Percentiles rank a stretch among this genome's conserved stretches.
phyloP scores from a whole-genome alignment of 208 protist genomes.

The Crithidia brevicula region DNA sequence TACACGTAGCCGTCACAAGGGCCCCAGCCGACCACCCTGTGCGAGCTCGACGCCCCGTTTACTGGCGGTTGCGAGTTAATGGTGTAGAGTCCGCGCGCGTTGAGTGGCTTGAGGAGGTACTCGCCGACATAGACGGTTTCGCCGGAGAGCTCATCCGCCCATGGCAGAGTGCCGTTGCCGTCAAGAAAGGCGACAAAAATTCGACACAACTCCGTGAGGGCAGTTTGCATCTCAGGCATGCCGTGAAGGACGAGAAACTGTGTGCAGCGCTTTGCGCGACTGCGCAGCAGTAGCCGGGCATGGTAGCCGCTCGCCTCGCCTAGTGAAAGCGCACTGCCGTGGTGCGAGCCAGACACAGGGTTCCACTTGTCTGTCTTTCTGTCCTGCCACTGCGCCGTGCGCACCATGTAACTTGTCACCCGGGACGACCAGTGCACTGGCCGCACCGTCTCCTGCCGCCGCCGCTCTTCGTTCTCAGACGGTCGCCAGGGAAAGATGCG shows the following conservation, averaged over 20 bases:
- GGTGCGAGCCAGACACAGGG: slow-evolving; percentile 62
- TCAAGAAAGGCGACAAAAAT: slow-evolving; percentile 53
- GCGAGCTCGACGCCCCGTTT: slow-evolving; percentile 80
- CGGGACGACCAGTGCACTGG: slow-evolving; percentile 94
- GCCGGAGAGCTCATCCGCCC: slow-evolving; percentile 64
- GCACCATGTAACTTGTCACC: slow-evolving; percentile 86
- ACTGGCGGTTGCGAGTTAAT: slow-evolving; percentile 94
- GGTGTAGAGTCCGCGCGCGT: slow-evolving; percentile 89
- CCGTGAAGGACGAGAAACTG: slow-evolving; percentile 40
- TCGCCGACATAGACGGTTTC: slow-evolving; percentile 71
- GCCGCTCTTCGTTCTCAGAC: slow-evolving; percentile 55
- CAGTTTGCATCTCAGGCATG: slow-evolving; percentile 33
- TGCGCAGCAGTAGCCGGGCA: slow-evolving; percentile 43
- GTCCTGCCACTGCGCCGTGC: slow-evolving; percentile 88
- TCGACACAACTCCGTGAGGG: slow-evolving; percentile 40
- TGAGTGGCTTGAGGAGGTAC: slow-evolving; percentile 74
- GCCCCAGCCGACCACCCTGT: slow-evolving; percentile 76
- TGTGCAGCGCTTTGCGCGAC: slow-evolving; percentile 42
- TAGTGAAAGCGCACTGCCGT: slow-evolving; percentile 65
- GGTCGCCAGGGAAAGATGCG: slow-evolving; percentile 59
- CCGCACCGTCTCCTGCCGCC: slow-evolving; percentile 71
- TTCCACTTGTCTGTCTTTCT: slow-evolving; percentile 89
- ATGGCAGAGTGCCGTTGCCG: slow-evolving; percentile 64
- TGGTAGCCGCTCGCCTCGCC: slow-evolving; percentile 79
- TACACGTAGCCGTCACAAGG: slow-evolving; percentile 59